These are phyloP conservation scores for Mortierella sp. DNA, from an alignment of 371 early-diverging fungal genomes.

Conservation along the genomic window DNA sequence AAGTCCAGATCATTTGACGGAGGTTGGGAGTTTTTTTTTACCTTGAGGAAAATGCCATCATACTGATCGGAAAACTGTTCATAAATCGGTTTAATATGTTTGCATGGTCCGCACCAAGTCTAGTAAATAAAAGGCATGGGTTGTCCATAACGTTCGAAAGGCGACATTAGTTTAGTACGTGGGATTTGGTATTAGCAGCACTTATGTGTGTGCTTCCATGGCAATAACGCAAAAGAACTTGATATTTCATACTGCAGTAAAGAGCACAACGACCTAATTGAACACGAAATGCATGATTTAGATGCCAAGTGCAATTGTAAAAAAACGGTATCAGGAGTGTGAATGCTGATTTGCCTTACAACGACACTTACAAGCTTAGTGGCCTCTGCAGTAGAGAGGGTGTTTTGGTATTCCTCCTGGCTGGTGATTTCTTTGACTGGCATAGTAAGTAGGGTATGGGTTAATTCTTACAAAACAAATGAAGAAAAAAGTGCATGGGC, in stretches of 20 bases:
- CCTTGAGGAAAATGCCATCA: conserved; percentile 67
- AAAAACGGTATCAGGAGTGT: too few species aligned
- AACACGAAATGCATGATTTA: too few species aligned
- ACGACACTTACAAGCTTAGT: conserved; percentile 29
- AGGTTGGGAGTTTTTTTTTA: conserved; percentile 11
- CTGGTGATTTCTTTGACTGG: conserved; percentile 48
- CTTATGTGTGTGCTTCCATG: too few species aligned
- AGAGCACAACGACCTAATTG: conserved; percentile 63
- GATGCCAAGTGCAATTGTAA: too few species aligned
- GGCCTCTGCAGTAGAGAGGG: conserved; percentile 30
- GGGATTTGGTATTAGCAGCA: too few species aligned
- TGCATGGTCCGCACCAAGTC: conserved; percentile 67
- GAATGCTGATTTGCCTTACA: too few species aligned
- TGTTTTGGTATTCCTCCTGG: conserved; percentile 34
- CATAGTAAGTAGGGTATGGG: too few species aligned
- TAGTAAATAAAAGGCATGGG: too few species aligned
- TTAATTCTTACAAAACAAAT: too few species aligned
- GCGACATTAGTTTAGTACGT: neutral
- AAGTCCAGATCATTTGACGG: neutral
- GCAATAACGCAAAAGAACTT: conserved; percentile 1
- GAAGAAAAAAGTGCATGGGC: too few species aligned
- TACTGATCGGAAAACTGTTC: conserved; percentile 64
- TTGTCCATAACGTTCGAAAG: neutral
- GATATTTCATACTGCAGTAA: conserved; percentile 67
- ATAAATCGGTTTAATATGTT: conserved; percentile 67